These are phyloP conservation scores for Xylaria longipes DNA, from an alignment of 495 filamentous ascomycete species.

Conservation along the genomic window DNA sequence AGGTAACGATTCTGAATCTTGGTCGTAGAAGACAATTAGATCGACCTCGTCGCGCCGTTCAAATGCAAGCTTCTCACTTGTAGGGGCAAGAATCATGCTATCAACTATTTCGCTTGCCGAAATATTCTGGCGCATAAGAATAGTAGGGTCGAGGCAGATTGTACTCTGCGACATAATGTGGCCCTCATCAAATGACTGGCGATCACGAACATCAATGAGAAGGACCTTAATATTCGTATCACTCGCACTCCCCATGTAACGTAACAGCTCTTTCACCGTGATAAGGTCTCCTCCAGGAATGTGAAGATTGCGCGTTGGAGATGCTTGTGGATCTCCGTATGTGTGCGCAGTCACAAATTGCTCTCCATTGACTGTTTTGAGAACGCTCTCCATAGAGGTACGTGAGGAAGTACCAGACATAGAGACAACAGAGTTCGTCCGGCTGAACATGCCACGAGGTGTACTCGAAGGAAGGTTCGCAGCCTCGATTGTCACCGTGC, in stretches of 20 bases:
- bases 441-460: slow-evolving; percentile 55
- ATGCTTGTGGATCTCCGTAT: slow-evolving; percentile 34
- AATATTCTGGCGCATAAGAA: slow-evolving; percentile 70
- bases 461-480: slow-evolving; percentile 56
- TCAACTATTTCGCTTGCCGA: slow-evolving; percentile 87
- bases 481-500: slow-evolving; percentile 61
- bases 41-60: slow-evolving; percentile 80
- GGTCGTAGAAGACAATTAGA: slow-evolving; percentile 89
- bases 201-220: slow-evolving; percentile 83
- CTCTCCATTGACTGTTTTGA: slow-evolving; percentile 27
- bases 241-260: slow-evolving; percentile 59
- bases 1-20: slow-evolving; percentile 59
- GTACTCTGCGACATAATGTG: slow-evolving; percentile 83
- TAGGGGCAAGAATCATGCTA: slow-evolving; percentile 78
- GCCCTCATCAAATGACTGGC: slow-evolving; percentile 83
- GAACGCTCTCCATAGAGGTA: slow-evolving; percentile 30
- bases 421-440: slow-evolving; percentile 52
- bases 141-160: slow-evolving; percentile 90
- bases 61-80: slow-evolving; percentile 74
- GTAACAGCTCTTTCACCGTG: slow-evolving; percentile 66
- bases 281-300: slow-evolving; percentile 70
- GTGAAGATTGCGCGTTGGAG: slow-evolving; percentile 5
- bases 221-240: slow-evolving; percentile 71
- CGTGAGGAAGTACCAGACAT: slow-evolving; percentile 38
- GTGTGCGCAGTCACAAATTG: slow-evolving; percentile 45